Evolutionary conservation across 2,329 filamentous ascomycete genomes (phyloP).

Genomic region (Colletotrichum viniferum): DNA sequence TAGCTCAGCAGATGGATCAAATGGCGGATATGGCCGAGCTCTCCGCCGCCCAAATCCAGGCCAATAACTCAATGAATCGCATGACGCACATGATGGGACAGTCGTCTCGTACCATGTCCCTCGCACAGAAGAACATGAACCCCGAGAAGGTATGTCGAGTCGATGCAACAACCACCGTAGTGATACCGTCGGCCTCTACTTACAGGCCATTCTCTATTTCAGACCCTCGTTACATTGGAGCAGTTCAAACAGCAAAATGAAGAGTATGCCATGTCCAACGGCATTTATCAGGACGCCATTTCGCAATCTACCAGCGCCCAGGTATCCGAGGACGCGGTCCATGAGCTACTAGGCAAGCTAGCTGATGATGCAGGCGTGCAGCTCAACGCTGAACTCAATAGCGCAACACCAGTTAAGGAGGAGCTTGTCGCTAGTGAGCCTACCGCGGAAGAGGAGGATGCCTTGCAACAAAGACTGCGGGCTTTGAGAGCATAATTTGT

Average conservation of each 20-base stretch:
- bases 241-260: constrained; percentile 67
- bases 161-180: background rate
- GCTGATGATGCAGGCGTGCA: constrained; percentile 89
- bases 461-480: constrained; percentile 65
- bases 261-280: constrained; percentile 67
- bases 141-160: constrained; percentile 53
- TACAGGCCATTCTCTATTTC: background rate
- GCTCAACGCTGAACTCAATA: constrained; percentile 74
- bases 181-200: background rate
- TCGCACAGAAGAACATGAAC: constrained; percentile 62
- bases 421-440: constrained; percentile 69
- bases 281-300: constrained; percentile 87
- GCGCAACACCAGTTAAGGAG: constrained; percentile 58
- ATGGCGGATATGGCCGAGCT: constrained; percentile 69
- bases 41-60: constrained; percentile 64
- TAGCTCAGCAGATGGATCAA: constrained; percentile 67
- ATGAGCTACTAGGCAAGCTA: constrained; percentile 82
- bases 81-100: constrained; percentile 69
- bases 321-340: constrained; percentile 82
- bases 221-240: constrained; percentile 65
- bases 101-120: constrained; percentile 62
- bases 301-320: constrained; percentile 75
- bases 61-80: constrained; percentile 68
- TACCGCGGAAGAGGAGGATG: constrained; percentile 80
- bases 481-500: constrained; percentile 54